phyloP scores from a whole-genome alignment of 2,329 filamentous ascomycete genomes.

The Neocatenulostroma microsporum region DNA sequence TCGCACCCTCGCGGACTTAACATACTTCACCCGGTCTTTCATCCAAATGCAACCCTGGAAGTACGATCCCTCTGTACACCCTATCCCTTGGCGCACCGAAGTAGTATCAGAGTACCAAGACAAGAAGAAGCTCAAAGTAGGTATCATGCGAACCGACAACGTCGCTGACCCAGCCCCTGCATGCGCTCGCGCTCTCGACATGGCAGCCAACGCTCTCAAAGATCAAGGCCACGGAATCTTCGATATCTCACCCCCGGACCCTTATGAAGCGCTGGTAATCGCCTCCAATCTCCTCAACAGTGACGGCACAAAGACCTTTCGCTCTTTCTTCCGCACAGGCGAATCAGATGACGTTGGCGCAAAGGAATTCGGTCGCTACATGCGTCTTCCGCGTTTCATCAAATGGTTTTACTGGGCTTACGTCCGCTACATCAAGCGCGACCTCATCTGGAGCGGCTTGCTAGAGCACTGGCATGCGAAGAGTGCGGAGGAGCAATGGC shows the following conservation, averaged over 20 bases:
- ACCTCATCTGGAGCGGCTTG: slow-evolving; percentile 70
- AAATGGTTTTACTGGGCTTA: slow-evolving; percentile 85
- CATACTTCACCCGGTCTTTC: slow-evolving; percentile 73
- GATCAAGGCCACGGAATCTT: slow-evolving; percentile 67
- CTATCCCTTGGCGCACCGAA: slow-evolving; percentile 66
- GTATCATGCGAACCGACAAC: slow-evolving; percentile 61
- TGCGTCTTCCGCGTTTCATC: slow-evolving; percentile 62
- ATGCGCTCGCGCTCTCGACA: slow-evolving; percentile 66
- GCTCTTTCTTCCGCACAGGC: slow-evolving; percentile 64
- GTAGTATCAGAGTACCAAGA: slow-evolving; percentile 53
- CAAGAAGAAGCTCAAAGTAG: slow-evolving; percentile 61
- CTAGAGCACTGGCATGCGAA: slow-evolving; percentile 67
- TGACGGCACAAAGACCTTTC: slow-evolving; percentile 75
- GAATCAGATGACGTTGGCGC: slow-evolving; percentile 77
- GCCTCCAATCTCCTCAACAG: slow-evolving; percentile 75
- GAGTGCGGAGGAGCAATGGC: slow-evolving; percentile 71
- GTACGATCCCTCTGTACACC: slow-evolving; percentile 80
- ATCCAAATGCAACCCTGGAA: slow-evolving; percentile 80
- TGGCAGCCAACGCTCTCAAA: slow-evolving; percentile 60
- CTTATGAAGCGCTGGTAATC: slow-evolving; percentile 67
- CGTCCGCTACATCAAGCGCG: slow-evolving; percentile 73
- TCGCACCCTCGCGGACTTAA: slow-evolving; percentile 70
- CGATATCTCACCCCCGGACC: slow-evolving; percentile 46
- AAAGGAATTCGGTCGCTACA: slow-evolving; percentile 64
- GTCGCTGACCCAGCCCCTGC: slow-evolving; percentile 84